Conservation (phyloP, 345 rosid genomes). For the Raphanus raphanistrum region DNA sequence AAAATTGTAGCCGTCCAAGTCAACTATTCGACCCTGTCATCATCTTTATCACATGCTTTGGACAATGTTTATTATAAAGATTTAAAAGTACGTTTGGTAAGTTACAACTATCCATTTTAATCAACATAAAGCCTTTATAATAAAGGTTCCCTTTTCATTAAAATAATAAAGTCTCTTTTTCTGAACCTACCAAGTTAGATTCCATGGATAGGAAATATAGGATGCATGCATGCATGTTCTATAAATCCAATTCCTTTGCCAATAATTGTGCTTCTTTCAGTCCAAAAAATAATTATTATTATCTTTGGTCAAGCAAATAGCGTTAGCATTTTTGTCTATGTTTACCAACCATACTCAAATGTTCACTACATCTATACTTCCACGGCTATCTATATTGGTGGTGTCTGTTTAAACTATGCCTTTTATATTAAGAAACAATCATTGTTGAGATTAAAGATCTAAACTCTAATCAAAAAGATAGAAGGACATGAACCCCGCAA, state of each 20-base stretch:
- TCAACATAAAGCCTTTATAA: background rate
- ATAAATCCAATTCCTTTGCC: conserved; percentile 20
- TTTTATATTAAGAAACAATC: background rate
- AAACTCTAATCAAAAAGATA: background rate
- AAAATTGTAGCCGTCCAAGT: background rate
- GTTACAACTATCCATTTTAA: background rate
- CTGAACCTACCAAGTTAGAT: conserved; percentile 40
- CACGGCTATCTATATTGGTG: conserved; percentile 30
- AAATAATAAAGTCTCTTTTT: conserved; percentile 25
- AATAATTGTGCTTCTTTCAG: conserved; percentile 32
- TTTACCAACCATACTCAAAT: conserved; percentile 28
- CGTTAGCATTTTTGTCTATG: conserved; percentile 25
- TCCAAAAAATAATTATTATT: conserved; percentile 4
- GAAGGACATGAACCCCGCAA: conserved; percentile 21
- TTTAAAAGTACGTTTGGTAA: background rate
- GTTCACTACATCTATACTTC: background rate
- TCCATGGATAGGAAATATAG: conserved; percentile 31
- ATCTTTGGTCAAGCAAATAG: conserved; percentile 5
- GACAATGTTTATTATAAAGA: background rate
- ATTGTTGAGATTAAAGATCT: background rate
- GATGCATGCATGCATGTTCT: conserved; percentile 32
- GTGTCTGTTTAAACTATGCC: conserved; percentile 13
- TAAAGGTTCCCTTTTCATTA: background rate
- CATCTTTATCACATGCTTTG: background rate
- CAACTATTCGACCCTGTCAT: background rate